Evolutionary conservation across 805 yeast species (phyloP), one percentile per base, ranked within the genome.

Genomic region (Kodamaea laetipori): DNA sequence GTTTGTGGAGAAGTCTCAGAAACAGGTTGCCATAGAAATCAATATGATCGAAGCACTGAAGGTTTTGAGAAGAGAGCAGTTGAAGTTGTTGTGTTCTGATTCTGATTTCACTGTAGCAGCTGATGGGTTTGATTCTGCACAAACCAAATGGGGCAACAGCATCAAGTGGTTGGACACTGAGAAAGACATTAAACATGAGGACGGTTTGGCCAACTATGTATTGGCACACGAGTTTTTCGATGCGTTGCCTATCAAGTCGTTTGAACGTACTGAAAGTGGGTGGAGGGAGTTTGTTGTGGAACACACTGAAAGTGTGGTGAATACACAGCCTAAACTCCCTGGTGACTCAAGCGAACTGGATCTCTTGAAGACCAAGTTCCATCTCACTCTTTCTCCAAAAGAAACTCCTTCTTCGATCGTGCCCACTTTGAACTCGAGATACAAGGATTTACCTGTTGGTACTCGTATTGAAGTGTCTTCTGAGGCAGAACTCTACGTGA

Each of bases 141-240:
- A 47, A 0, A 74, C 84, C 1, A 66, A 59, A 45, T 79, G 81
- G 78, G 80, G 79, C 2, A 73, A 77, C 39, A 54, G 60, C 0
- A 65, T 87, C 2, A 62, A 59, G n/a, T 82, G 87, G 87, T 69
- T 76, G 3, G 79, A 78, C 44, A 82, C 81, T 6, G 82, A 78
- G 47, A 68, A 71, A 37, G 82, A 78, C 45, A 60, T 77, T 3
- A 37, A 19, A 6, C 36, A 54, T 6, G 44, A 30, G 1, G 56
- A 53, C 21, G 28, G 42, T 3, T 53, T 57, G 28, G 71, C 86
- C 33, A 84, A 85, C 46, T 87, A 78, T 57, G 70, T 86, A 4
- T 59, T 88, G 42, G 94, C 95, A 0, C 96, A 88, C 58, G 96
- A 88, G 60, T 88, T 88, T 55, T 88, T 84, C 57, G 96, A 88